Evolutionary conservation across 441 rosid genomes (phyloP).

Genomic region (Codiaeum variegatum): DNA sequence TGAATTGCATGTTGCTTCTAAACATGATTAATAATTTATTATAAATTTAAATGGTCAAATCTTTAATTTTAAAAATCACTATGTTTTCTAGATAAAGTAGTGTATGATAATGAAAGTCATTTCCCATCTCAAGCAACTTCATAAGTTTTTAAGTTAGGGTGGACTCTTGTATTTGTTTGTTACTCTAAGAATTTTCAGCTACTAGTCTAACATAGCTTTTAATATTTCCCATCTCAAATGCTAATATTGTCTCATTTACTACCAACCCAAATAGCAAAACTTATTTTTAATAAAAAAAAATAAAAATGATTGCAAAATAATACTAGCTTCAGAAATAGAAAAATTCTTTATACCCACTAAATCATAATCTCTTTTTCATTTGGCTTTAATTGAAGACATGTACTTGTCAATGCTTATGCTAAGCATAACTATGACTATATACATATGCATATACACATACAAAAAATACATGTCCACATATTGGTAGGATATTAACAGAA

Average conservation of each 20-base stretch:
- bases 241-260: conserved; percentile 65
- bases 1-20: conserved; percentile 60
- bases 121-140: conserved; percentile 32
- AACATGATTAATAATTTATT: conserved; percentile 11
- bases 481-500: too few species aligned
- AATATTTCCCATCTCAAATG: conserved; percentile 48
- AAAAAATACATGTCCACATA: too few species aligned
- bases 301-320: background rate
- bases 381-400: background rate
- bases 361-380: background rate
- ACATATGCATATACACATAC: background rate
- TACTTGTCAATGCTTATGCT: background rate
- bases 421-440: background rate
- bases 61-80: too few species aligned
- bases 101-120: too few species aligned
- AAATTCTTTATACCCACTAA: background rate
- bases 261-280: conserved; percentile 14
- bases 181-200: conserved; percentile 53
- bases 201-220: conserved; percentile 51
- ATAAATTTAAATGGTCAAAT: background rate
- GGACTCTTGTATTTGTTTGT: conserved; percentile 43
- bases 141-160: conserved; percentile 44
- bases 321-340: background rate
- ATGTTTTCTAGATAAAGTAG: too few species aligned
- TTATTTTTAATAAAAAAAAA: background rate